Evolutionary conservation across 345 rosid species (phyloP).

Genomic region (Streptanthus diversifolius): DNA sequence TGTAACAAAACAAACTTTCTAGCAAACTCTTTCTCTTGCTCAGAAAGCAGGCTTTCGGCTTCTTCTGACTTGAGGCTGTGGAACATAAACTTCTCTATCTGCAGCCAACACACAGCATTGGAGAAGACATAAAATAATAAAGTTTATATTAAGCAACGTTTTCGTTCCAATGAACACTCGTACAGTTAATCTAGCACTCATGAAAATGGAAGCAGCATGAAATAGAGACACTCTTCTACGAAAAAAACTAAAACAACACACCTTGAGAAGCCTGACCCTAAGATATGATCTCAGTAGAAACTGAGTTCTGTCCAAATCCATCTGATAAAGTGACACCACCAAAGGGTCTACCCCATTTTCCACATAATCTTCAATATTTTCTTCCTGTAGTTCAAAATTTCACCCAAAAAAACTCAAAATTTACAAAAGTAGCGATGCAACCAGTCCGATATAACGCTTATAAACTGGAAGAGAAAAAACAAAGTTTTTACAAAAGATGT

Average conservation of each 20-base stretch:
- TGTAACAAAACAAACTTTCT: constrained; percentile 44
- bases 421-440: neutral
- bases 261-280: constrained; percentile 83
- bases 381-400: constrained; percentile 22
- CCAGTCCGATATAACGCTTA: neutral
- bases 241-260: neutral
- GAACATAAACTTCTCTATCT: constrained; percentile 82
- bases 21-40: constrained; percentile 58
- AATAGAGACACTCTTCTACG: neutral
- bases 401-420: neutral
- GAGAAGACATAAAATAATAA: neutral
- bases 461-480: neutral
- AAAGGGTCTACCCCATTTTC: constrained; percentile 49
- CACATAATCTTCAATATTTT: constrained; percentile 29
- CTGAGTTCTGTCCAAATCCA: constrained; percentile 82
- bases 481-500: neutral
- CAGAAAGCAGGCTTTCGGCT: constrained; percentile 50
- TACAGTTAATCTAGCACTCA: neutral
- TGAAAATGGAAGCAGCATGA: neutral
- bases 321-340: constrained; percentile 72
- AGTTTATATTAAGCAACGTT: neutral
- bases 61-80: constrained; percentile 52
- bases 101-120: constrained; percentile 7
- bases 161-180: neutral
- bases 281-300: constrained; percentile 86